Conservation (phyloP, 257 asterid species). For the Penstemon davidsonii region DNA sequence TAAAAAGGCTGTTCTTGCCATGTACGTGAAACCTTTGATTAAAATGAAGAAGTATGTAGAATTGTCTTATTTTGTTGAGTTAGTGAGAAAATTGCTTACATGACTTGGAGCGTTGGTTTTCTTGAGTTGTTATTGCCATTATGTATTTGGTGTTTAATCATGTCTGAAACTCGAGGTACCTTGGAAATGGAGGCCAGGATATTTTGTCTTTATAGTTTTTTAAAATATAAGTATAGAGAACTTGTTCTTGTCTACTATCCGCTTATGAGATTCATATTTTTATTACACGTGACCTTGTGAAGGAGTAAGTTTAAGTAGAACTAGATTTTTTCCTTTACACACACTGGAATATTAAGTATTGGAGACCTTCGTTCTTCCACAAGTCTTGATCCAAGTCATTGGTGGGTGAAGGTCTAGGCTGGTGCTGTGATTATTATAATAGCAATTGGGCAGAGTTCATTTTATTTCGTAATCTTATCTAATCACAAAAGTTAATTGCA, state of each 20-base stretch:
- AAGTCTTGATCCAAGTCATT: conserved; percentile 16
- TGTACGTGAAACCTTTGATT: no score
- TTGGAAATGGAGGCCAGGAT: conserved; percentile 1
- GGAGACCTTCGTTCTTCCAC: conserved; percentile 8
- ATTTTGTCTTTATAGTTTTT: not conserved
- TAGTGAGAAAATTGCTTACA: no score
- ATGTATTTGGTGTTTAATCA: conserved; percentile 1
- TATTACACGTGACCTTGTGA: not conserved
- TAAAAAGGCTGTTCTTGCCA: no score
- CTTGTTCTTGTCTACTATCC: not conserved
- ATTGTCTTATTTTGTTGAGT: no score
- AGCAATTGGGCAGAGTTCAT: no score
- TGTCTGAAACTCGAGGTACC: conserved; percentile 13
- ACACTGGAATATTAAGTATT: not conserved
- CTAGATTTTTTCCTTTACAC: not conserved
- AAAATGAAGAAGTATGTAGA: no score
- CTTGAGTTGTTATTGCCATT: not conserved
- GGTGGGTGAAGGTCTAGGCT: conserved; percentile 16
- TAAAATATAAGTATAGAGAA: not conserved
- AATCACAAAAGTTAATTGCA: not conserved
- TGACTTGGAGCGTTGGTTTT: not conserved
- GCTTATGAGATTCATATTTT: not conserved
- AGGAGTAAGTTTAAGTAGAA: not conserved
- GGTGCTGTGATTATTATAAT: not conserved
- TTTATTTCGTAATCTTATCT: not conserved